Base-by-base conservation (phyloP, 2,329 filamentous ascomycete genomes). In the Pseudocercospora fuligena region DNA sequence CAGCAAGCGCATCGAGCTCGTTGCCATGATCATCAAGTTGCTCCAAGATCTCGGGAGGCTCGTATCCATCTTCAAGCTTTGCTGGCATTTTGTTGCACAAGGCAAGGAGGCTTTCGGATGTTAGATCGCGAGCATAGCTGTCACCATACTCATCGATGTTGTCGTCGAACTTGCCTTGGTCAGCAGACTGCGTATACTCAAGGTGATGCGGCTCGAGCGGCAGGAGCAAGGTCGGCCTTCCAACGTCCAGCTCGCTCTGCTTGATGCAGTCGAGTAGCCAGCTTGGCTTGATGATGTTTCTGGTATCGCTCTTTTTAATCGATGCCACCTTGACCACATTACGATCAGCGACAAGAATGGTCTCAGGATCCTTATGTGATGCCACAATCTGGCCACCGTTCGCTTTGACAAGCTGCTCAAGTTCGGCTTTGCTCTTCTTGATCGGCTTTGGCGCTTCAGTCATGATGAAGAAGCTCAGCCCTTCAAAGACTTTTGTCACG, bases 231-330 rank as follows among this genome's bases (percentile, higher is more conserved):
- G 84, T 85, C 1, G 83, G 61, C 70, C 85, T 79, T 78, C 88
- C 78, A 1, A 78, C 74, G 29, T 72, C 70, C 16, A 70, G 59
- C 69, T 89, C 84, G 53, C 82, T 83, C 70, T 88, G 85, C 33
- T 86, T 85, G 36, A 97, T 84, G 73, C 92, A 95, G 77, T 98
- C 93, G 29, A 92, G 83, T 2, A 98, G 81, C 95, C 95, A 99
- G 5, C 83, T 85, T 0, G 94, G 91, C 23, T 88, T 88, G 64
- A 98, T 84, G 60, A 99, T 90, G 71, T 92, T 89, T 6, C 87
- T 84, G 0, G 87, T 83, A 3, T 88, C 90, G 5, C 83, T 84
- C 73, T 95, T 97, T 68, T 93, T 88, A 8, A 97, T 80, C 9
- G 92, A 93, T 1, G 92, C 92, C 1, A 94, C 93, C 74, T 94